phyloP scores from a whole-genome alignment of 257 asterid genomes.

The Mitragyna speciosa region DNA sequence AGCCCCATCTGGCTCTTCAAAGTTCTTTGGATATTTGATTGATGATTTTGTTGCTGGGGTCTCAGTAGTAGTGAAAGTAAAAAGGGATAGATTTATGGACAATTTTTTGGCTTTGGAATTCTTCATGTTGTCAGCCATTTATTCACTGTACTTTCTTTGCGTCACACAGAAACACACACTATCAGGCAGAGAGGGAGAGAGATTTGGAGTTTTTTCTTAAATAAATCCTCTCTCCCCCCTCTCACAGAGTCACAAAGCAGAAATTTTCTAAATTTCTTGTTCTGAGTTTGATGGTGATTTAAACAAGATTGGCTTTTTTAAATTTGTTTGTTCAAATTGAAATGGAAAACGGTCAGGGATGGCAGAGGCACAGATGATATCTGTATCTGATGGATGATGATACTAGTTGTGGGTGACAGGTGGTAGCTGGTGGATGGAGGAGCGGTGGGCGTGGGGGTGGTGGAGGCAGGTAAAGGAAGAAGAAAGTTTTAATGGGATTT shows the following conservation, averaged over 20 bases:
- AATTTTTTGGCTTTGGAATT: conserved; percentile 46
- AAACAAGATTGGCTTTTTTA: not conserved
- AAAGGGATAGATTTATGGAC: conserved; percentile 58
- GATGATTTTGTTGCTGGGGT: conserved; percentile 11
- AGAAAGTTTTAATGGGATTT: not conserved
- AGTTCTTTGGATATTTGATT: conserved; percentile 43
- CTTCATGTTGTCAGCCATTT: conserved; percentile 41
- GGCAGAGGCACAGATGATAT: conserved; percentile 8
- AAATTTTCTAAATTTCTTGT: not conserved
- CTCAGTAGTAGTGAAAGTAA: conserved; percentile 34
- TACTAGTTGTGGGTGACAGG: not conserved
- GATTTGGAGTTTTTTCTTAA: not conserved
- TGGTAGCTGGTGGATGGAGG: not conserved
- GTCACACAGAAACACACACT: not conserved
- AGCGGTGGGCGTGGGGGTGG: not conserved
- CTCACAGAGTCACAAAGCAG: not conserved
- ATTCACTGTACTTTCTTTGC: not conserved
- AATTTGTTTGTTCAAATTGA: not conserved
- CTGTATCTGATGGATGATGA: not conserved
- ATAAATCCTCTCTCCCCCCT: not conserved
- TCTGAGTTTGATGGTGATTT: not conserved
- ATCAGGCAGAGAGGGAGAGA: conserved; percentile 11
- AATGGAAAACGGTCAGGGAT: not conserved
- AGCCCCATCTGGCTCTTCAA: conserved; percentile 65
- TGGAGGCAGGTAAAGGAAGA: not conserved